Conservation (phyloP, 306 rosid genomes). For the Prinsepia uniflora region DNA sequence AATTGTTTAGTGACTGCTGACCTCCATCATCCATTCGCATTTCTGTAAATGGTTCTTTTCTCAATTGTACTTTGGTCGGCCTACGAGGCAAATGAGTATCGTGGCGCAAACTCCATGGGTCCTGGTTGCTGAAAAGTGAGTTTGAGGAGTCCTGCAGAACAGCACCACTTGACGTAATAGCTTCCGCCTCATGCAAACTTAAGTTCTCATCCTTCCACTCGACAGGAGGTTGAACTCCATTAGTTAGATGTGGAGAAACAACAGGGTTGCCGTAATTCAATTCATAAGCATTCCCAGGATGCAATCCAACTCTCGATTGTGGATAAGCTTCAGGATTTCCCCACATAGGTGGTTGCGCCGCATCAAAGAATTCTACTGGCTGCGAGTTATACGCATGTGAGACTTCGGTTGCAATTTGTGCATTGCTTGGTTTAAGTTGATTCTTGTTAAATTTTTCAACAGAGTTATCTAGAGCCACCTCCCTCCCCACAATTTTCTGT, state of each 20-base stretch:
- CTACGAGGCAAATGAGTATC: conserved; percentile 53
- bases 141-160: conserved; percentile 47
- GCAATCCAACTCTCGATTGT: conserved; percentile 38
- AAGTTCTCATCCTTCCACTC: conserved; percentile 29
- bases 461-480: conserved; percentile 41
- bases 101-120: conserved; percentile 71
- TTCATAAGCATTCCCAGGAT: conserved; percentile 28
- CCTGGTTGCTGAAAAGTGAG: conserved; percentile 80
- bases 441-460: conserved; percentile 28
- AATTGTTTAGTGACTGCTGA: conserved; percentile 31
- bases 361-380: conserved; percentile 49
- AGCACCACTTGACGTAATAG: conserved; percentile 15
- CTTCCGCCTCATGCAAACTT: conserved; percentile 24
- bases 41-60: conserved; percentile 45
- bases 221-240: conserved; percentile 20
- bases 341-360: conserved; percentile 46
- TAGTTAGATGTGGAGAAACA: conserved; percentile 21
- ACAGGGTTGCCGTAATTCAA: conserved; percentile 27
- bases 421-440: conserved; percentile 28
- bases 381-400: conserved; percentile 31
- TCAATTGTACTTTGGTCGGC: conserved; percentile 36
- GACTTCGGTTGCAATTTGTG: conserved; percentile 34
- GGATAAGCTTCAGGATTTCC: conserved; percentile 48
- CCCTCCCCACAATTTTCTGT: conserved; percentile 32
- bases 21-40: conserved; percentile 42